These are phyloP conservation scores for Aulographum hederae DNA, from an alignment of 2,329 filamentous ascomycete genomes.

Conservation along the genomic window DNA sequence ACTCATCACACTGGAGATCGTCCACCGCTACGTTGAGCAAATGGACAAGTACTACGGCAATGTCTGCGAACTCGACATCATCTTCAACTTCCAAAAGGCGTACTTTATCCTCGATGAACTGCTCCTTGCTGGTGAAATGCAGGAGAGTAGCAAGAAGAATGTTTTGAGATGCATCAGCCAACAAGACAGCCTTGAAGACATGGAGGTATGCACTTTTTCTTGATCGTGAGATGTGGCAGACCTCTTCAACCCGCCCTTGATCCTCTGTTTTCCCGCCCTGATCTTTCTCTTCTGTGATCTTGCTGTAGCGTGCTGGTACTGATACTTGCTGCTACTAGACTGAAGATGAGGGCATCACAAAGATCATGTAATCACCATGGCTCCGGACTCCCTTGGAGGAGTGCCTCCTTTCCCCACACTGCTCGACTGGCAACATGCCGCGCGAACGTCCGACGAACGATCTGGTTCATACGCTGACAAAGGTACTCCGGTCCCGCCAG, in stretches of 20 bases:
- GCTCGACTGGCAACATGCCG: too few relatives aligned
- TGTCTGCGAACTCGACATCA: constrained; percentile 97
- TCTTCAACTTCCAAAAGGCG: constrained; percentile 99
- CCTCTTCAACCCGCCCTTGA: background rate
- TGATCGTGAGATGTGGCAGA: too few relatives aligned
- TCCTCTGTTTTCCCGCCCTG: constrained; percentile 1
- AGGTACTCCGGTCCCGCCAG: too few relatives aligned
- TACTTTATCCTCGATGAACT: constrained; percentile 98
- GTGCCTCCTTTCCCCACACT: too few relatives aligned
- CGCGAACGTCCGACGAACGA: too few relatives aligned
- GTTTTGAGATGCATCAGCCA: constrained; percentile 89
- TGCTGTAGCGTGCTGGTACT: constrained; percentile 1
- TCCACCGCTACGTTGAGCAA: constrained; percentile 98
- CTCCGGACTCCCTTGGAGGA: too few relatives aligned
- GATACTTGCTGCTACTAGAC: constrained; percentile 38
- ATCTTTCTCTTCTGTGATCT: too few relatives aligned
- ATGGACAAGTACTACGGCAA: constrained; percentile 99
- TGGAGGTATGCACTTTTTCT: constrained; percentile 65
- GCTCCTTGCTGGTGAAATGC: constrained; percentile 84
- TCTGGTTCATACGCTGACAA: too few relatives aligned
- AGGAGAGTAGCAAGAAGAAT: constrained; percentile 99
- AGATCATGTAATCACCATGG: constrained; percentile 51
- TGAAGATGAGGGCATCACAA: constrained; percentile 70
- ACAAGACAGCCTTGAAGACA: constrained; percentile 93
- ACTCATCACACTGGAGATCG: constrained; percentile 92